Evolutionary conservation across 1,284 basidiomycete genomes (phyloP), one percentile per base, ranked within the genome.

Genomic region (Boletellus deceptivus): DNA sequence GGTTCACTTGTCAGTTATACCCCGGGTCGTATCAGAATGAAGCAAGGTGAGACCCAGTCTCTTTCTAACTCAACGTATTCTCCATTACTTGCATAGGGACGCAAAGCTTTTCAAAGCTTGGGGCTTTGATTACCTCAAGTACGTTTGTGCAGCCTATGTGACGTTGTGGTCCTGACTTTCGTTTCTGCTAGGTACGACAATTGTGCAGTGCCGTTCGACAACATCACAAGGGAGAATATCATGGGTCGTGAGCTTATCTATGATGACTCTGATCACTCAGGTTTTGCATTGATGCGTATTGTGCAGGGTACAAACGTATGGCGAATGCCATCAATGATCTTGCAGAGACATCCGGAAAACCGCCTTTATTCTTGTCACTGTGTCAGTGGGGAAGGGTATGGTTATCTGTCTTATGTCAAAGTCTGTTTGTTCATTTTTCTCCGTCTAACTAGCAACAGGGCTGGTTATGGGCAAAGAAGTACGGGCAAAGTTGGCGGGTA

Each of bases 101-200:
- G 68, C 70, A 17, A 72, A 74, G 52, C 62, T 73, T 9, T 81
- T 80, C 61, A 72, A 75, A 49, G 72, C 77, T 25, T 83, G 81
- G 81, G 79, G 79, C 2, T 82, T 83, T 49, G 78, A 83, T 60
- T 72, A 78, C 54, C 67, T 83, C 33, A 83, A 83, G 80, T 82
- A 49, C 18, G 75, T 53, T 22, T 18, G 3, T 7, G 38, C n/a
- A 18, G 10, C 5, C 9, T 38, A 10, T 31, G 14, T 5, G 10
- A 43, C 38, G 37, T 2, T 14, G 7, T 22, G 10, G 20, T 38
- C 17, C n/a, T 33, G 25, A 54, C 43, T 36, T 45, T 39, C 16
- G 6, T n/a, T 46, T 49, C 18, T 40, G 4, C 50, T 13, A 82
- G 79, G 61, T 81, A 80, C 55, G 79, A 82, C 56, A 82, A 82